Conservation (phyloP, 306 rosid genomes). For the Cucurbita ficifolia region DNA sequence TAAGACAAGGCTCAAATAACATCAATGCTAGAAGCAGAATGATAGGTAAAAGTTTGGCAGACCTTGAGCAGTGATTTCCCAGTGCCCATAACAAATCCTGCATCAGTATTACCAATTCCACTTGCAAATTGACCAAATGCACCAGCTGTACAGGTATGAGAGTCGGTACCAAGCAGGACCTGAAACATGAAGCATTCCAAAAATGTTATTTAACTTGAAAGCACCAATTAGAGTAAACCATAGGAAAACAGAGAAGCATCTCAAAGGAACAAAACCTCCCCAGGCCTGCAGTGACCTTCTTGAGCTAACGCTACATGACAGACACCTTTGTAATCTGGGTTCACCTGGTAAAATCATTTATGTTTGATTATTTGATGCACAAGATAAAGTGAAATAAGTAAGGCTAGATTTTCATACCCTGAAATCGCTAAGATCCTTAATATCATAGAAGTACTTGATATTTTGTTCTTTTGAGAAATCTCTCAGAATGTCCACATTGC, state of each 20-base stretch:
- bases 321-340: conserved; percentile 96
- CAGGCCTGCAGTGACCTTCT: conserved; percentile 99
- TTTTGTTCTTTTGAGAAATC: conserved; percentile 80
- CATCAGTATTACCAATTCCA: conserved; percentile 93
- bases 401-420: conserved; percentile 32
- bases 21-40: neutral
- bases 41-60: neutral
- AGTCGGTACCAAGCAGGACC: conserved; percentile 94
- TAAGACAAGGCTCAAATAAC: neutral
- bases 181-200: conserved; percentile 15
- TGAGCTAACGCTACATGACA: conserved; percentile 95
- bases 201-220: conserved; percentile 1
- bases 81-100: conserved; percentile 78
- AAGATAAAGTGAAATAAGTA: neutral
- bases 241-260: conserved; percentile 1
- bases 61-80: conserved; percentile 93
- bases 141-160: conserved; percentile 96
- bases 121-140: conserved; percentile 98
- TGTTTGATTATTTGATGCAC: neutral
- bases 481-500: conserved; percentile 84
- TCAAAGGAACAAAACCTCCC: conserved; percentile 45
- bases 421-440: conserved; percentile 75
- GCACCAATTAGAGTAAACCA: neutral
- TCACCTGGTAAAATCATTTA: conserved; percentile 34
- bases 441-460: conserved; percentile 90